Evolutionary conservation across 495 filamentous ascomycete genomes (phyloP).

Genomic region (Aspergillus nanangensis): DNA sequence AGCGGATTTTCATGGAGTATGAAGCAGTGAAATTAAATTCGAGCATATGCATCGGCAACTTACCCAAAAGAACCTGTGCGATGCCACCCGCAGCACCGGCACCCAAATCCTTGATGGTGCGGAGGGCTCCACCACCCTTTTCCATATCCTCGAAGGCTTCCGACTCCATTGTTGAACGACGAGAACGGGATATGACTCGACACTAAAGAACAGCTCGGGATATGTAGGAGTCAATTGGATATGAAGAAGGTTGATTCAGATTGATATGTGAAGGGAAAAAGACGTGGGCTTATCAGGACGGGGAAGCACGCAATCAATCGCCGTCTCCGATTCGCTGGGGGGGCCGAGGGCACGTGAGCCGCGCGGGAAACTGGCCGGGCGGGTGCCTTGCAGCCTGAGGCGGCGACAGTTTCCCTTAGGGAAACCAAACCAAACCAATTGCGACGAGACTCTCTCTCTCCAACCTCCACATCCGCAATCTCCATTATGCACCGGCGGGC

Average conservation of each 20-base stretch:
- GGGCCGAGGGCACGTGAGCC: conserved; percentile 31
- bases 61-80: conserved; percentile 92
- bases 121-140: conserved; percentile 36
- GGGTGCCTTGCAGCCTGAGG: not conserved
- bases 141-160: conserved; percentile 35
- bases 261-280: not conserved
- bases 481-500: conserved; percentile 34
- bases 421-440: conserved; percentile 12
- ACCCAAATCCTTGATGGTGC: conserved; percentile 86
- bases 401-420: conserved; percentile 12
- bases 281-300: conserved; percentile 26
- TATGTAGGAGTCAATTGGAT: not conserved
- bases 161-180: conserved; percentile 25
- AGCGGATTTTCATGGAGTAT: no score
- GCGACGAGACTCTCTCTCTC: not conserved
- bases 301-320: conserved; percentile 10
- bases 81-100: conserved; percentile 88
- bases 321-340: conserved; percentile 28
- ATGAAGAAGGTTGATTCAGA: not conserved
- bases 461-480: not conserved
- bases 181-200: not conserved
- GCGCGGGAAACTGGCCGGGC: conserved; percentile 23
- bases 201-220: no score
- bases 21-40: no score
- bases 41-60: no score